Percentiles rank a stretch among this genome's conserved stretches.
phyloP scores from a whole-genome alignment of 208 protist genomes.

The Herpetomonas samuelpessoai region DNA sequence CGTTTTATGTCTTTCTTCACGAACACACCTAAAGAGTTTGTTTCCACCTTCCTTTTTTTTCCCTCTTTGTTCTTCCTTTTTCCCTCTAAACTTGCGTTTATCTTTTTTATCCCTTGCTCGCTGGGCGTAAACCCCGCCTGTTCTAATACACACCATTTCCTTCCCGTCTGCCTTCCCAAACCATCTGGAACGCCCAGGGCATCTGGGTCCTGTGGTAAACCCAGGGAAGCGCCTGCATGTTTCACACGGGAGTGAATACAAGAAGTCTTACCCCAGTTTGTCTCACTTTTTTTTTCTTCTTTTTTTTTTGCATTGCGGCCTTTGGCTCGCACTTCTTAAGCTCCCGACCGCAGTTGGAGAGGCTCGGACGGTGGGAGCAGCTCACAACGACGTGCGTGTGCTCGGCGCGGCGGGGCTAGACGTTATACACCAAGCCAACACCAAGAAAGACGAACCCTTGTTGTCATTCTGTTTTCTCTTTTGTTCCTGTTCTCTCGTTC shows the following conservation, averaged over 20 bases:
- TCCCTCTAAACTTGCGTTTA: not conserved
- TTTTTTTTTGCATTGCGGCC: conserved; percentile 13
- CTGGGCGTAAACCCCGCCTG: not conserved
- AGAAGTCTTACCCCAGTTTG: conserved; percentile 15
- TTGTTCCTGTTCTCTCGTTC: not conserved
- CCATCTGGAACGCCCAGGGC: no score
- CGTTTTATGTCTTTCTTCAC: conserved; percentile 6
- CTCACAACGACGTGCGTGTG: no score
- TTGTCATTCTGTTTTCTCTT: conserved; percentile 6
- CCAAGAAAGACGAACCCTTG: no score
- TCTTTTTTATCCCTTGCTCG: not conserved
- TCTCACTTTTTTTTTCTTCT: conserved; percentile 8
- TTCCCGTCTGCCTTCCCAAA: conserved; percentile 2
- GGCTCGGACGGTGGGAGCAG: no score
- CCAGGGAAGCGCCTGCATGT: no score
- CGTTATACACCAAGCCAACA: no score
- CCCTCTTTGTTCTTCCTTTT: not conserved
- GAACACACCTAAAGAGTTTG: conserved; percentile 3
- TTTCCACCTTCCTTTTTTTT: not conserved
- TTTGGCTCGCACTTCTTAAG: no score
- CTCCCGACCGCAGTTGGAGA: no score
- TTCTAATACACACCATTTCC: conserved; percentile 11
- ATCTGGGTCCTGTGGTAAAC: no score
- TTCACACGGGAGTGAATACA: no score
- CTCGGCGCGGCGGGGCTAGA: no score